Evolutionary conservation across 2,329 filamentous ascomycete species (phyloP).

Genomic region (Botrytis sinoallii): DNA sequence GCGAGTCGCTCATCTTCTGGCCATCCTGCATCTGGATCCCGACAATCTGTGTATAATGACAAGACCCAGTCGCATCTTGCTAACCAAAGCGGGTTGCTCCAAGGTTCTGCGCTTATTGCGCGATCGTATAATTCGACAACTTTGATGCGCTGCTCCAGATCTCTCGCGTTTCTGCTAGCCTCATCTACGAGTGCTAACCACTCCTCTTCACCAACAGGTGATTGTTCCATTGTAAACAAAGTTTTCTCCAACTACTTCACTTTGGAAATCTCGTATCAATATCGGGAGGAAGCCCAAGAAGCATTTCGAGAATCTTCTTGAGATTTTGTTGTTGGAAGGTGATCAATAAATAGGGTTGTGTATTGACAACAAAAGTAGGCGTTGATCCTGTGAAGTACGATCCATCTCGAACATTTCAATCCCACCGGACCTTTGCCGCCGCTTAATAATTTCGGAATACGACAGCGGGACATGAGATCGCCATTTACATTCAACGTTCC

Average conservation of each 20-base stretch:
- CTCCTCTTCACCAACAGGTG: constrained; percentile 71
- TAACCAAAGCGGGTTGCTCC: constrained; percentile 71
- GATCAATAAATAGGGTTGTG: not conserved
- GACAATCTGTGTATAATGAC: constrained; percentile 64
- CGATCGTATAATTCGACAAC: constrained; percentile 70
- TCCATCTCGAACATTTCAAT: constrained; percentile 16
- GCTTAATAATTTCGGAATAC: constrained; percentile 9
- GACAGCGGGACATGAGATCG: not conserved
- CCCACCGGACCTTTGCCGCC: constrained; percentile 15
- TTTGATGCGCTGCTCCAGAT: constrained; percentile 65
- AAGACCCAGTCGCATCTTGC: constrained; percentile 77
- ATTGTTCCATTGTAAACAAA: constrained; percentile 39
- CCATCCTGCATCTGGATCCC: constrained; percentile 55
- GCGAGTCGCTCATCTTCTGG: constrained; percentile 65
- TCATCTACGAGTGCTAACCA: constrained; percentile 79
- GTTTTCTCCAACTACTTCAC: constrained; percentile 18
- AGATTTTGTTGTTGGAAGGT: constrained; percentile 1
- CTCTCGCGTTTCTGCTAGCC: constrained; percentile 56
- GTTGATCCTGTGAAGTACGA: constrained; percentile 5
- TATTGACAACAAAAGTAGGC: not conserved
- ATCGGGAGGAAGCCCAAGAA: constrained; percentile 19
- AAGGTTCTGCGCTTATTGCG: constrained; percentile 68
- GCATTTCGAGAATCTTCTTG: constrained; percentile 18
- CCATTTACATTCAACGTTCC: not conserved
- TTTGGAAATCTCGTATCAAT: constrained; percentile 19